Evolutionary conservation across 2,329 filamentous ascomycete genomes (phyloP), one percentile per base, ranked within the genome.

Genomic region (Gyromitra esculenta): DNA sequence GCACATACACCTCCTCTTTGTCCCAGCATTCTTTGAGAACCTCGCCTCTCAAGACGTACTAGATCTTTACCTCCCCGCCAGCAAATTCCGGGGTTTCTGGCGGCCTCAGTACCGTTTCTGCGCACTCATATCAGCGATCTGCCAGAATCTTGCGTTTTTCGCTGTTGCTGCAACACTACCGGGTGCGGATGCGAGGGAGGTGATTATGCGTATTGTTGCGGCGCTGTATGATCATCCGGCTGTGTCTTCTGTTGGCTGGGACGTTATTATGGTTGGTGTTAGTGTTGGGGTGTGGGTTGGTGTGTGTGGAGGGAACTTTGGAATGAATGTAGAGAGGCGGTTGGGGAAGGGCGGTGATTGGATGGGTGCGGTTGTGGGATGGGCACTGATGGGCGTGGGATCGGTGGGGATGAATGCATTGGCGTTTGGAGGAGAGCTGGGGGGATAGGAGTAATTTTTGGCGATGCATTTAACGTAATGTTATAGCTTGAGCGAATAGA

Each of bases 231-330:
- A 57, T 39, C 68, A 72, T 35, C 68, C 68, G 11, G 59, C 68
- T 7, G 68, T 72, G 50, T 65, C 68, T 56, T 72, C 68, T 21
- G 68, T 72, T 15, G 59, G 68, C 1, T 72, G 59, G 68, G 68
- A 72, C 39, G 68, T 72, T 6, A 65, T 72, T 7, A 72, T 72
- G 68, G 52, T 64, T 63, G n/a, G 18, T 45, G 21, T 57, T n/a
- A 72, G 68, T 72, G 45, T 72, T n/a, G 68, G 68, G 39, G 48
- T 43, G 18, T 72, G 68, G 68, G 13, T 72, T 39, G 68, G 68
- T 9, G 68, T 72, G 11, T 39, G 68, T 35, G 68, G 68, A 15
- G 45, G 62, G n/a, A 52, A 72, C 43, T 72, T 65, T 39, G 59
- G 59, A 48, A n/a, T 72, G 21, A 43, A 48, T 9, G 21, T 59